Percentiles rank a stretch among this genome's conserved stretches.
Conservation (phyloP, 306 rosid species). For the Lupinus albus region DNA sequence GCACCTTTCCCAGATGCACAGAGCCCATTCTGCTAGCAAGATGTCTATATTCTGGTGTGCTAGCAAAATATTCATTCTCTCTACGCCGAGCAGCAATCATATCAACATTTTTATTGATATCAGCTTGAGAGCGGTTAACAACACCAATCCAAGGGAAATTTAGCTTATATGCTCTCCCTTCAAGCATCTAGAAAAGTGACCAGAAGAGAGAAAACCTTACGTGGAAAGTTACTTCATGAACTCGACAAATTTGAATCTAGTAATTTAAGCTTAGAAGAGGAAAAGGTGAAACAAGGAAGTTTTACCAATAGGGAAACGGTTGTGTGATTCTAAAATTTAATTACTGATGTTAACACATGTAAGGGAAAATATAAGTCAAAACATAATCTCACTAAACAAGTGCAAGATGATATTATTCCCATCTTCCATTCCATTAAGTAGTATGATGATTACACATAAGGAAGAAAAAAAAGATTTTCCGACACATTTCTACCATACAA, state of each 20-base stretch:
- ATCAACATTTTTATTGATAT: slow-evolving; percentile 97
- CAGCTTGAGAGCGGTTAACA: slow-evolving; percentile 95
- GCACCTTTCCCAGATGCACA: slow-evolving; percentile 92
- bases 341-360: not conserved
- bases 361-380: slow-evolving; percentile 26
- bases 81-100: slow-evolving; percentile 99
- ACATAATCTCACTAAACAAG: slow-evolving; percentile 1
- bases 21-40: slow-evolving; percentile 95
- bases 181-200: slow-evolving; percentile 48
- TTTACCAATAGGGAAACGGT: slow-evolving; percentile 20
- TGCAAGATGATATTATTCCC: not conserved
- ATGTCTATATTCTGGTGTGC: slow-evolving; percentile 85
- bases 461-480: slow-evolving; percentile 7
- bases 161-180: slow-evolving; percentile 81
- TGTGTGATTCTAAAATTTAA: slow-evolving; percentile 27
- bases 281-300: slow-evolving; percentile 22
- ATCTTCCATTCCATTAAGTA: slow-evolving; percentile 17
- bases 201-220: slow-evolving; percentile 9
- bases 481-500: slow-evolving; percentile 17
- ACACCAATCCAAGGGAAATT: slow-evolving; percentile 98
- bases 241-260: slow-evolving; percentile 1
- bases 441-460: slow-evolving; percentile 27
- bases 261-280: slow-evolving; percentile 4
- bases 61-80: slow-evolving; percentile 82
- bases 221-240: slow-evolving; percentile 20